phyloP scores from a whole-genome alignment of 2,329 filamentous ascomycete genomes.

The Paraphaeosphaeria minitans region DNA sequence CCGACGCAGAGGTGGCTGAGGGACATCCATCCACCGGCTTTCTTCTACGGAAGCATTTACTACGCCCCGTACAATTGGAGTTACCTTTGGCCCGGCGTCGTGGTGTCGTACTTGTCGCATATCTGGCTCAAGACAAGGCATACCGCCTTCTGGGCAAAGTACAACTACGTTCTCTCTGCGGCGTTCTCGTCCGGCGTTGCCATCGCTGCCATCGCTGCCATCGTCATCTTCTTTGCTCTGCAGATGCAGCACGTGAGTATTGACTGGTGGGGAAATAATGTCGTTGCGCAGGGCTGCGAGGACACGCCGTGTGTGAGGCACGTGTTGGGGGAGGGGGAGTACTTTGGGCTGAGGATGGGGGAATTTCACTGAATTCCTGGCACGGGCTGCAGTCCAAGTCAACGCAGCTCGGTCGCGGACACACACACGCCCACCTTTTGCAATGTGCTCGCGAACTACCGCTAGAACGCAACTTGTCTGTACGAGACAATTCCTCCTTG shows the following conservation, averaged over 20 bases:
- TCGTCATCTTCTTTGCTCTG: constrained; percentile 61
- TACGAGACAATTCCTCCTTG: no score
- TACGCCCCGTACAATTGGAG: constrained; percentile 53
- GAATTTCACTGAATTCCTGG: not conserved
- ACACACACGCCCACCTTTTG: no score
- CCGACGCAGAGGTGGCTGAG: constrained; percentile 34
- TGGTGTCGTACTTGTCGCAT: constrained; percentile 34
- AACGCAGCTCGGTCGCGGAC: no score
- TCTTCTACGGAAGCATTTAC: constrained; percentile 13
- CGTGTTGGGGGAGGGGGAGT: not conserved
- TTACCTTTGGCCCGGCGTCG: constrained; percentile 56
- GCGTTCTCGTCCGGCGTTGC: constrained; percentile 58
- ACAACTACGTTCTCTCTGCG: constrained; percentile 61
- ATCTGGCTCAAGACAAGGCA: constrained; percentile 54
- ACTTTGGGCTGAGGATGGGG: not conserved
- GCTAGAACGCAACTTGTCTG: no score
- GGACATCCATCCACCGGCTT: constrained; percentile 36
- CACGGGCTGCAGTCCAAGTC: no score
- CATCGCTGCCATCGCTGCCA: constrained; percentile 56
- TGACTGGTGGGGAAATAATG: constrained; percentile 43
- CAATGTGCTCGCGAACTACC: no score
- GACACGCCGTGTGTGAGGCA: not conserved
- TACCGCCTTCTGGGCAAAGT: constrained; percentile 59
- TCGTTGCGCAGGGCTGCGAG: constrained; percentile 4
- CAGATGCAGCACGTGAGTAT: constrained; percentile 53